Conservation (phyloP, 1,284 basidiomycete species). For the Trichosporon coremiiforme region DNA sequence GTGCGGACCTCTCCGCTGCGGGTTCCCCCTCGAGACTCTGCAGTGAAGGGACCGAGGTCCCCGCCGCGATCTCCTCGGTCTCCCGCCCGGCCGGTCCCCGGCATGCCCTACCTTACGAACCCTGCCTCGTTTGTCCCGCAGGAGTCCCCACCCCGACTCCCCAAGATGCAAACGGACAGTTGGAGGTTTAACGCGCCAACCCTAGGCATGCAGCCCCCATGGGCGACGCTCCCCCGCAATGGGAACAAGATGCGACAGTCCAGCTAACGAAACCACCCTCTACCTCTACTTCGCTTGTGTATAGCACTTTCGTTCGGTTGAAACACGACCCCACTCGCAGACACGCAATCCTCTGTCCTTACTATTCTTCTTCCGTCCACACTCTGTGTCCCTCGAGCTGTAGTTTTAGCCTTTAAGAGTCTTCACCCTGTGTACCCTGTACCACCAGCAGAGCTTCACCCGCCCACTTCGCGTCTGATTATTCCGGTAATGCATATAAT, state of each 20-base stretch:
- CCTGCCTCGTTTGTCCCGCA: neutral
- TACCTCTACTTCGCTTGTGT: neutral
- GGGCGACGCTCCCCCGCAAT: neutral
- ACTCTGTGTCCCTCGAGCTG: neutral
- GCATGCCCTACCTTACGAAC: neutral
- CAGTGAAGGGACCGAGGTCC: neutral
- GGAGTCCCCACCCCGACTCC: constrained; percentile 5
- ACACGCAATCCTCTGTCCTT: neutral
- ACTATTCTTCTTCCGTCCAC: neutral
- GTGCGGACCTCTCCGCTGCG: neutral
- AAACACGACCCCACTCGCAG: neutral
- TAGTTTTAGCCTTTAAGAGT: neutral
- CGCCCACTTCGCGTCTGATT: neutral
- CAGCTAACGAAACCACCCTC: neutral
- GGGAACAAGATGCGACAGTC: neutral
- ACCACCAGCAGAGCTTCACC: neutral
- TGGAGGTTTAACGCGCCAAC: constrained; percentile 17
- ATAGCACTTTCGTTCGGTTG: neutral
- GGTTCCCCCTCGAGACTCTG: neutral
- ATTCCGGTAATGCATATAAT: neutral
- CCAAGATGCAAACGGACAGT: constrained; percentile 11
- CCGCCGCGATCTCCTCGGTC: neutral
- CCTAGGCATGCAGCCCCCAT: neutral
- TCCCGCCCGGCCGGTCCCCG: neutral
- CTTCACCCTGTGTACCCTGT: neutral